Conservation (phyloP, 2,329 filamentous ascomycete genomes). For the Ascochyta lentis region DNA sequence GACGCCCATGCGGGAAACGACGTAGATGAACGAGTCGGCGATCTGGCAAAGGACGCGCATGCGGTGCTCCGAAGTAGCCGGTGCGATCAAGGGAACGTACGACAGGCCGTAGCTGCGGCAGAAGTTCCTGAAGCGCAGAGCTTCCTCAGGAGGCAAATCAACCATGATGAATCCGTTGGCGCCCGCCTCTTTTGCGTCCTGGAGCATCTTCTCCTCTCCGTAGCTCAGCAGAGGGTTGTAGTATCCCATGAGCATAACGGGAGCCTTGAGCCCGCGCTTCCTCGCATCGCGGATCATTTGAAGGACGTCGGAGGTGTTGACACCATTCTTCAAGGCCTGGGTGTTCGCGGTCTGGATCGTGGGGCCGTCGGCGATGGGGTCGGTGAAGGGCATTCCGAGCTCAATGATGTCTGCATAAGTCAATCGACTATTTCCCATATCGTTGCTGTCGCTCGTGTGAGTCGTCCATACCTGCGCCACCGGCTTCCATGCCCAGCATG, state of each 20-base stretch:
- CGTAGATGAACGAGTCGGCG: slow-evolving; percentile 98
- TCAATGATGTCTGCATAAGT: slow-evolving; percentile 80
- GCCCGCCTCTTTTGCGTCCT: slow-evolving; percentile 82
- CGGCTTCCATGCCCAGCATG: slow-evolving; percentile 87
- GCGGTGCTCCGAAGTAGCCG: slow-evolving; percentile 86
- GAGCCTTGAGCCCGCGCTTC: slow-evolving; percentile 76
- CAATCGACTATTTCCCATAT: slow-evolving; percentile 19
- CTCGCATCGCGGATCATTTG: slow-evolving; percentile 85
- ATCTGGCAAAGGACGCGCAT: slow-evolving; percentile 97
- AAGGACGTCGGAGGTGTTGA: slow-evolving; percentile 80
- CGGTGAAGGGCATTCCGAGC: slow-evolving; percentile 94
- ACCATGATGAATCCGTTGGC: slow-evolving; percentile 98
- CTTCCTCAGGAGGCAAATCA: slow-evolving; percentile 94
- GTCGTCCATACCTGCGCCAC: slow-evolving; percentile 75
- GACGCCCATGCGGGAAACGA: slow-evolving; percentile 96
- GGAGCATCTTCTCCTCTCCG: slow-evolving; percentile 86
- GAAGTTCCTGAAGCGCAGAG: slow-evolving; percentile 85
- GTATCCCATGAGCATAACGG: slow-evolving; percentile 96
- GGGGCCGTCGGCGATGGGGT: slow-evolving; percentile 96
- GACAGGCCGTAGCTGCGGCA: slow-evolving; percentile 84
- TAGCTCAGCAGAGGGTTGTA: slow-evolving; percentile 96
- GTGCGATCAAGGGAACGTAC: slow-evolving; percentile 96
- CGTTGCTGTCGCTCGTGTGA: neutral
- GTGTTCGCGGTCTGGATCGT: slow-evolving; percentile 97
- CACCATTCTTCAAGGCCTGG: slow-evolving; percentile 83